Percentiles rank a stretch among this genome's conserved stretches.
Evolutionary conservation across 2,329 filamentous ascomycete genomes (phyloP).

Genomic region (Ophiostoma tasmaniense): DNA sequence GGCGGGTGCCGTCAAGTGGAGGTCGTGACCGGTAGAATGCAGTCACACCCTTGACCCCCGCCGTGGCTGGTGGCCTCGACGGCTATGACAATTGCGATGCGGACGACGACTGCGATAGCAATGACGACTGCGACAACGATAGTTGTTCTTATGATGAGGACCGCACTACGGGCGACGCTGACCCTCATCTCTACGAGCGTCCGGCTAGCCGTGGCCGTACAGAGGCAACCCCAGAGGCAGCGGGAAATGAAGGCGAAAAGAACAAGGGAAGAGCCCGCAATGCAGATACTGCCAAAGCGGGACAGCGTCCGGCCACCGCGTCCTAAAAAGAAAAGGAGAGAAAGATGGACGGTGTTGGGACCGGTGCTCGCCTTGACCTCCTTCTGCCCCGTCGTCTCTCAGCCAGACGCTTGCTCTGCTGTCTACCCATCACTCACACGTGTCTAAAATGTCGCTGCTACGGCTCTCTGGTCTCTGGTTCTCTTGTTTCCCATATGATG

Average conservation of each 20-base stretch:
- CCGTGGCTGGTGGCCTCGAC: background rate
- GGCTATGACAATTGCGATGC: conserved; percentile 34
- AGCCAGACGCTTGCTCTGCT: background rate
- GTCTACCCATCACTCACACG: too few relatives aligned
- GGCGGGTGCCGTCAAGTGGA: conserved; percentile 33
- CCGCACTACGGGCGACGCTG: background rate
- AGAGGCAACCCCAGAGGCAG: background rate
- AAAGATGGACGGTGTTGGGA: background rate
- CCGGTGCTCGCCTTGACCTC: background rate
- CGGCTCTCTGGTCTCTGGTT: background rate
- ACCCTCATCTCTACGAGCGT: background rate
- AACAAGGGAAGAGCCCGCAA: background rate
- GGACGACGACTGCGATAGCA: conserved; percentile 25
- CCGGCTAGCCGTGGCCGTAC: background rate
- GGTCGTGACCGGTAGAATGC: conserved; percentile 50
- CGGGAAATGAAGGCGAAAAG: background rate
- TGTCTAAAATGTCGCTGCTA: background rate
- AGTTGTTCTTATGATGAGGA: background rate
- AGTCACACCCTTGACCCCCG: conserved; percentile 31
- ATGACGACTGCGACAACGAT: background rate
- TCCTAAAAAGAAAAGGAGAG: background rate
- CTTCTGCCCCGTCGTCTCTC: background rate
- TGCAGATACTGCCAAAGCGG: background rate
- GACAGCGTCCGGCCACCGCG: background rate
- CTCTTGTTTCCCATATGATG: background rate